Base-by-base conservation (phyloP, 2,329 filamentous ascomycete species). In the Tolypocladium paradoxum region DNA sequence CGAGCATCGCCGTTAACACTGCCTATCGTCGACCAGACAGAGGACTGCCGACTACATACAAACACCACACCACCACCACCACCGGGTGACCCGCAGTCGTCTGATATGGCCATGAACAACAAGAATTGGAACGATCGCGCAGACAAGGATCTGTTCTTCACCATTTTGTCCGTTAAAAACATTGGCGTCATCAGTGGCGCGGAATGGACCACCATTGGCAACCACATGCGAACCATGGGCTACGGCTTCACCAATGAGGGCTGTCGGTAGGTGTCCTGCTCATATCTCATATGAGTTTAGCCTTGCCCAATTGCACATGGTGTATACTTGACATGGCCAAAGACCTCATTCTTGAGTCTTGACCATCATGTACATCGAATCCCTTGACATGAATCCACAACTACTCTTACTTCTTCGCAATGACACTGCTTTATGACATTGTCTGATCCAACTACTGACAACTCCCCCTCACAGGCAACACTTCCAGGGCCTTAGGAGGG, bases 201-300 rank as follows among this genome's bases (percentile, higher is more conserved):
- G 18, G 80, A 83, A 79, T 83, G 80, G 80, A 77, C 73, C 31
- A 79, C 74, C 38, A 83, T 83, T 60, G 80, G 80, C 57, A 79
- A 79, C 64, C 73, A 79, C 56, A 83, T 83, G 80, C 73, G 80
- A 55, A 66, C 68, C 36, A 61, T 82, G 54, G 79, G 80, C 53
- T 83, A 83, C 60, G 78, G 78, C 66, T 83, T 83, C 65, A 83
- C 80, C 20, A 83, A 83, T 70, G 79, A 83, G 64, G 80, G 80
- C 60, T 83, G 80, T 59, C 78, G 80, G 79, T 83, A 70, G 70
- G 79, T 76, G 51, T 49, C 50, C 37, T 53, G 27, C 45, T 34
- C 12, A n/a, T 27, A 40, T 43, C 27, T 45, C 48, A 14, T 8
- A 18, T 27, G 27, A 33, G 18, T 20, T 20, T 20, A 20, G 8